A percentile compares a stretch with the other conserved stretches of the same genome.
These are phyloP conservation scores for Raphanus hybrid DNA, from an alignment of 441 rosid genomes.

Conservation along the genomic window DNA sequence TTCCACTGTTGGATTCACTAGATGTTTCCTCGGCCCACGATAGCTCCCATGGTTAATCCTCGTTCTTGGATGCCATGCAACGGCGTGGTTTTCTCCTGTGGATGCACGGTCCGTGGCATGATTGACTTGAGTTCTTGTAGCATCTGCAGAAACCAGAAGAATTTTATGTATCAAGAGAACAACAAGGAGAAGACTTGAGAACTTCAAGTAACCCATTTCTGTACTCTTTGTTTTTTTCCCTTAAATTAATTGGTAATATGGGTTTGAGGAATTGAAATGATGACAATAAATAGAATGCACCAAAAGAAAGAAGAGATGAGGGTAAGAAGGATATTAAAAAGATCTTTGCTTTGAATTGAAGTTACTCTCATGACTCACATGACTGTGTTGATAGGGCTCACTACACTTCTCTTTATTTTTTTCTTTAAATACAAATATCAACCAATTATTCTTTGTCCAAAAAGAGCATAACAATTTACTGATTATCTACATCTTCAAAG, in stretches of 20 bases:
- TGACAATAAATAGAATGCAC: constrained; percentile 37
- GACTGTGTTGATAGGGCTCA: constrained; percentile 35
- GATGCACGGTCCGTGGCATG: constrained; percentile 9
- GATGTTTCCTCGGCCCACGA: constrained; percentile 38
- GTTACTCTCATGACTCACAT: constrained; percentile 45
- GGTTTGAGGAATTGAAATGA: constrained; percentile 32
- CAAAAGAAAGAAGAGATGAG: not conserved
- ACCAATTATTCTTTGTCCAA: constrained; percentile 37
- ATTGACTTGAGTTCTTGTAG: constrained; percentile 26
- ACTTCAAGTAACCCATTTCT: constrained; percentile 37
- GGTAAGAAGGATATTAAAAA: constrained; percentile 28
- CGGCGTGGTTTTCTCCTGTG: constrained; percentile 10
- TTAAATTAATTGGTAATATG: constrained; percentile 14
- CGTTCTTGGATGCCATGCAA: constrained; percentile 13
- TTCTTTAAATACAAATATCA: constrained; percentile 17
- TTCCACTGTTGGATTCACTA: constrained; percentile 25
- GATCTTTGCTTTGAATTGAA: constrained; percentile 43
- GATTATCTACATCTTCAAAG: constrained; percentile 5
- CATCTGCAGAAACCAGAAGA: constrained; percentile 36
- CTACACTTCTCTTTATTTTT: constrained; percentile 21
- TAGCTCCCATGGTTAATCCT: constrained; percentile 43
- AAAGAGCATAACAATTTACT: constrained; percentile 35
- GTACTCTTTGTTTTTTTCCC: not conserved
- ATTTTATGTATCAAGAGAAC: constrained; percentile 24
- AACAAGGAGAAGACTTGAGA: constrained; percentile 29